These are phyloP conservation scores for Colletotrichum filicis DNA, from an alignment of 2,329 filamentous ascomycete genomes.

Conservation along the genomic window DNA sequence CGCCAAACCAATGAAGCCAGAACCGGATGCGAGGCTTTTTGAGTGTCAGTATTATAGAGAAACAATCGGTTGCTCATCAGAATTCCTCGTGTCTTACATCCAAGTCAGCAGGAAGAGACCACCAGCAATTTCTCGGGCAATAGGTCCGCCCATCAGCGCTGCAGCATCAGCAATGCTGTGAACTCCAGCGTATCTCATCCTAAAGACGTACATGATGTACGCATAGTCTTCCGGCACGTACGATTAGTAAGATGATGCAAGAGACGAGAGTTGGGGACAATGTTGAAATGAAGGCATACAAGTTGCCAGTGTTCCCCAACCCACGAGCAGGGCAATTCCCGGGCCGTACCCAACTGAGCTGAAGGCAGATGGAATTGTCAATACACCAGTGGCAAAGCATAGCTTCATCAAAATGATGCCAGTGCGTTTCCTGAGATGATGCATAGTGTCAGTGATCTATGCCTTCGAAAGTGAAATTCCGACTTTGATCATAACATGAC, in stretches of 20 bases:
- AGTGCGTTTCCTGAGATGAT: conserved; percentile 35
- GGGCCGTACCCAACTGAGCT: conserved; percentile 39
- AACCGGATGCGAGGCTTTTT: no score
- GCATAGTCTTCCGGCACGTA: conserved; percentile 37
- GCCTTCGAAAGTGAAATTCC: no score
- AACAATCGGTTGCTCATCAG: no score
- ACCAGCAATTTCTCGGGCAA: no score
- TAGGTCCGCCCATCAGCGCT: conserved; percentile 34
- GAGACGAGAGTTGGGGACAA: no score
- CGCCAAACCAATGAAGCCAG: no score
- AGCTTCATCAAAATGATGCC: conserved; percentile 40
- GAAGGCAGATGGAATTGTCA: conserved; percentile 41
- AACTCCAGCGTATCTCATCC: conserved; percentile 39
- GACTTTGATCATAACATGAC: no score
- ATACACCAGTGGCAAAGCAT: conserved; percentile 42
- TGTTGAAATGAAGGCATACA: conserved; percentile 28
- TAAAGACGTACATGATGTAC: conserved; percentile 41
- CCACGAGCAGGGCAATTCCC: conserved; percentile 36
- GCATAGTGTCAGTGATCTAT: no score
- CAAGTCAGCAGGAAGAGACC: no score
- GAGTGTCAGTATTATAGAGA: no score
- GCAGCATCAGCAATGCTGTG: conserved; percentile 43
- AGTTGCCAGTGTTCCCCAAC: conserved; percentile 39
- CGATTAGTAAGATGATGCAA: no score
- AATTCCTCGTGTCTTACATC: no score